Base-by-base conservation (phyloP, 441 rosid species). In the Adansonia madagascariensis region DNA sequence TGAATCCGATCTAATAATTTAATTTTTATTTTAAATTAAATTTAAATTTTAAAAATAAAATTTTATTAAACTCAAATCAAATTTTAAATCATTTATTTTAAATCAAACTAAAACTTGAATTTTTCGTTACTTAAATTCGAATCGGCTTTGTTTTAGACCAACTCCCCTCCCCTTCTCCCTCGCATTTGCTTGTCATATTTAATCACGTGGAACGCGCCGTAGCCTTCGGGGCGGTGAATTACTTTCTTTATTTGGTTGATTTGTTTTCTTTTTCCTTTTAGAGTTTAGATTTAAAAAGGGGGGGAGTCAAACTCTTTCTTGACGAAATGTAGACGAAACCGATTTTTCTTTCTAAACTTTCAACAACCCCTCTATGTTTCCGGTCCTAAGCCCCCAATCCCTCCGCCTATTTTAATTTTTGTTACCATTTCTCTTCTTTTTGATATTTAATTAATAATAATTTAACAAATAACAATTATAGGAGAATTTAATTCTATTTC, bases 191-290 rank as follows among this genome's bases (percentile, higher is more conserved):
- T n/a, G 7, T 27, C 4, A 61, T 78, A 27, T 75, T 84, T 68
- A 65, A 22, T 88, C 97, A 94, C 98, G 93, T 92, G 97, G 91
- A 87, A 88, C 84, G 85, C 97, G 97, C 90, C 97, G 98, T 84
- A 68, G 88, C 49, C 63, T 77, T 83, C 90, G 97, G 93, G 85
- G 73, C 90, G 93, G 97, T 90, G 94, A 81, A 81, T 84, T 84
- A 74, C 22, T 78, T 77, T 65, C 65, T 77, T 81, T 76, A 9
- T 78, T 77, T 59, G 35, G 1, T 22, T 27, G 52, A 10, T 24
- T 12, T 57, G 6, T 4, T 5, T 8, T 47, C 72, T 52, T 1
- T 14, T 10, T 4, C 17, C 49, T n/a, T 12, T 2, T 11, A 43
- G 69, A 39, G 4, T 31, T 46, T 82, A 56, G 81, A 82, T 82